Conservation (phyloP, 768 basidiomycete species). For the Paxillus ammoniavirescens region DNA sequence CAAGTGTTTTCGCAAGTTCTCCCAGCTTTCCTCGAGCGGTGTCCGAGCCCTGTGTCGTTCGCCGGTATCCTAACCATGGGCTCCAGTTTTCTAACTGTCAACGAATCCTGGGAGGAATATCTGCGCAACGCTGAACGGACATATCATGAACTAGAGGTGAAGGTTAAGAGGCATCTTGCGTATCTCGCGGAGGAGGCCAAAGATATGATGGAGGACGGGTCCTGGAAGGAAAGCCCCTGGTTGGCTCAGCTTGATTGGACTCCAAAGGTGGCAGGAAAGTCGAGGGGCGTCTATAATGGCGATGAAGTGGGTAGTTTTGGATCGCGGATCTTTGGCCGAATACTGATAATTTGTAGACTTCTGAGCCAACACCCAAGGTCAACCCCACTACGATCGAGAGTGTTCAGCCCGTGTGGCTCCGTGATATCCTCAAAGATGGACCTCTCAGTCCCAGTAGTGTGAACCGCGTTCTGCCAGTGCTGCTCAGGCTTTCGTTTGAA, state of each 20-base stretch:
- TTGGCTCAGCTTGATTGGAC: constrained; percentile 93
- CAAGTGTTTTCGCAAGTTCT: constrained; percentile 73
- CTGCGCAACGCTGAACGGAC: constrained; percentile 72
- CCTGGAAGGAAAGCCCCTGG: constrained; percentile 79
- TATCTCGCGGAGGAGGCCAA: constrained; percentile 64
- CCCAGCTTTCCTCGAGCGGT: constrained; percentile 77
- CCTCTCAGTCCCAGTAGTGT: constrained; percentile 39
- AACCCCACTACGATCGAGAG: background rate
- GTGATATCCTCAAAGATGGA: constrained; percentile 41
- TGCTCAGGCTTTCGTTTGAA: constrained; percentile 63
- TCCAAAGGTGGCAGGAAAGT: constrained; percentile 73
- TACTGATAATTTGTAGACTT: constrained; percentile 6
- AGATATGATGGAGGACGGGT: constrained; percentile 44
- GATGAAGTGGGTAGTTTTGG: constrained; percentile 24
- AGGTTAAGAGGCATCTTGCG: constrained; percentile 58
- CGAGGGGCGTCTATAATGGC: constrained; percentile 52
- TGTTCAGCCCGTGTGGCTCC: constrained; percentile 57
- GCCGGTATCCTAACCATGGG: constrained; percentile 91
- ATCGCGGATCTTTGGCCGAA: background rate
- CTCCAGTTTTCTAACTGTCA: constrained; percentile 86
- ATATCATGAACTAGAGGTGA: constrained; percentile 68
- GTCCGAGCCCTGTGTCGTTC: constrained; percentile 92
- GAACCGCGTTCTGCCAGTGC: constrained; percentile 58
- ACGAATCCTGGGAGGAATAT: constrained; percentile 87
- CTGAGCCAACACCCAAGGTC: background rate